Evolutionary conservation across 2,329 filamentous ascomycete species (phyloP), one percentile per base, ranked within the genome.

Genomic region (Alternaria solani): DNA sequence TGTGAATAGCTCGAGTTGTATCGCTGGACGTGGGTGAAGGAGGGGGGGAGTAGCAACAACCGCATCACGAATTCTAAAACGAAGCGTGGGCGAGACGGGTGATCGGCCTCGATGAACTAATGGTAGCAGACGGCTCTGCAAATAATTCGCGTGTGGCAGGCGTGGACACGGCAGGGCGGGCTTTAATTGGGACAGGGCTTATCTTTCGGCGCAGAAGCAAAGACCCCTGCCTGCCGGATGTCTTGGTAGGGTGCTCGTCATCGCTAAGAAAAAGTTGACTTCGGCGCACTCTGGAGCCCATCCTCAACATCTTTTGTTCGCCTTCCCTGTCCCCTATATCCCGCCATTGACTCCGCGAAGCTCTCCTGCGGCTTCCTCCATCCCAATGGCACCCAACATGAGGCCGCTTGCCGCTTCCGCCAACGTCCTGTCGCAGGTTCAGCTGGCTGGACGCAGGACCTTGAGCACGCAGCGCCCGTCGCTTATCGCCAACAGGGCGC

Each of bases 311-410:
- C 64, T 55, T 59, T 57, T 42, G 53, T 44, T 55, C 62, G 49
- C 59, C 36, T 51, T 52, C 54, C 58, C 58, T 59, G 57, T 18
- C 44, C 39, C 28, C 34, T 47, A 16, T 34, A 42, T 38, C 43
- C 46, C 55, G 56, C 63, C 61, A 64, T 67, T 62, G 61, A 36
- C 41, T 38, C 25, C 54, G 52, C 51, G 63, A 56, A 59, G 61
- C 53, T 41, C 39, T 43, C 30, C 46, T 36, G 55, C 53, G 53
- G 65, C 63, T 52, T 47, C 56, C 16, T 18, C 11, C 34, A 26
- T 34, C 53, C 20, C 74, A 76, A 78, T 78, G 74, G 73, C 77
- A 60, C 64, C 75, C 66, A 65, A 57, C 62, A 75, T 78, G 76
- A 75, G 77, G 67, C 75, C 76, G 32, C 61, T 78, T 55, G 75